phyloP scores from a whole-genome alignment of 306 rosid species.

The Styphnolobium japonicum region DNA sequence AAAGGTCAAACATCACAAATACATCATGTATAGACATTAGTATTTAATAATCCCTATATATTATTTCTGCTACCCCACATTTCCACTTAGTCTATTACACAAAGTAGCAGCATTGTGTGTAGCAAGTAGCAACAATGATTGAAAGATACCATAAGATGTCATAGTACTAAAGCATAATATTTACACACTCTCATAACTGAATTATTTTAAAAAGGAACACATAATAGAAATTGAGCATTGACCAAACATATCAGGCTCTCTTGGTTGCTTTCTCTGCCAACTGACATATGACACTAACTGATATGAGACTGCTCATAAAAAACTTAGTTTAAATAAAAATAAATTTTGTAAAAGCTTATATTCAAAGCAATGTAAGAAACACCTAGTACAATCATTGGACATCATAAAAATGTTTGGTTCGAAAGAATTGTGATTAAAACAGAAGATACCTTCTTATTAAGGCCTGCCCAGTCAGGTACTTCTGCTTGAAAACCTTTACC shows the following conservation, averaged over 20 bases:
- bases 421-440: slow-evolving; percentile 15
- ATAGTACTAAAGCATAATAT: not conserved
- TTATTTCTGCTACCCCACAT: not conserved
- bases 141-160: not conserved
- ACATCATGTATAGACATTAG: not conserved
- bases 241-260: not conserved
- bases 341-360: not conserved
- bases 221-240: slow-evolving; percentile 2
- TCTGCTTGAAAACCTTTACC: slow-evolving; percentile 97
- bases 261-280: not conserved
- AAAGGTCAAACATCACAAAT: not conserved
- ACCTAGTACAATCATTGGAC: not conserved
- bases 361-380: not conserved
- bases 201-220: not conserved
- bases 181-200: not conserved
- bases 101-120: not conserved
- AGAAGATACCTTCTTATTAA: slow-evolving; percentile 54
- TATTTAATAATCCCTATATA: not conserved
- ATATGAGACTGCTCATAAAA: not conserved
- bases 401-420: not conserved
- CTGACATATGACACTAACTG: not conserved
- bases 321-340: not conserved
- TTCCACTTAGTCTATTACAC: not conserved
- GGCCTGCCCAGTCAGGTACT: slow-evolving; percentile 79
- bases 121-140: not conserved